These are phyloP conservation scores for Cladosporium sp. DNA, from an alignment of 2,329 filamentous ascomycete genomes.

Conservation along the genomic window DNA sequence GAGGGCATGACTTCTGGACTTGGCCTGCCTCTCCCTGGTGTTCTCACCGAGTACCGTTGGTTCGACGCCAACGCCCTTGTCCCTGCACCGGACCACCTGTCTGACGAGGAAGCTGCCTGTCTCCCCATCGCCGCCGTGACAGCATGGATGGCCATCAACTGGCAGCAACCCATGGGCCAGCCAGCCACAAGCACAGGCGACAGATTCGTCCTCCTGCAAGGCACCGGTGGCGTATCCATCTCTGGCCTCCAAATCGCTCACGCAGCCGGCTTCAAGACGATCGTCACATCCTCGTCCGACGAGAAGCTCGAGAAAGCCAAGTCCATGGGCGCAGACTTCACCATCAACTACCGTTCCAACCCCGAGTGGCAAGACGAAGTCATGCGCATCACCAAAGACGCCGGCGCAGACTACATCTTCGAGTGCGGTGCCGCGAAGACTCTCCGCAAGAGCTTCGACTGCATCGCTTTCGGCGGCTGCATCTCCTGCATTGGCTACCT, in stretches of 20 bases:
- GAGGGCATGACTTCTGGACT: conserved; percentile 54
- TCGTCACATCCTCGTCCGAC: conserved; percentile 56
- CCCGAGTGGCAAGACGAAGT: conserved; percentile 58
- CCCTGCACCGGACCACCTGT: conserved; percentile 52
- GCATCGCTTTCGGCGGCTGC: conserved; percentile 36
- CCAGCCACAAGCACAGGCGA: conserved; percentile 36
- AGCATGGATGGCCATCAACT: conserved; percentile 62
- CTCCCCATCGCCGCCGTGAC: conserved; percentile 59
- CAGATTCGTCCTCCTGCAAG: conserved; percentile 36
- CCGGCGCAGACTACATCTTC: conserved; percentile 47
- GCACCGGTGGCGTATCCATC: conserved; percentile 41
- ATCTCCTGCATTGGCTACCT: conserved; percentile 41
- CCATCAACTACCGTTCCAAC: conserved; percentile 57
- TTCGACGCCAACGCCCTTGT: conserved; percentile 56
- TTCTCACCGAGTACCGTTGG: conserved; percentile 55
- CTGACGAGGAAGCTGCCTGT: conserved; percentile 55
- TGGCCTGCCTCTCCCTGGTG: conserved; percentile 56
- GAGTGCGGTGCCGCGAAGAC: conserved; percentile 50
- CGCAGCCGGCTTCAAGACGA: conserved; percentile 43
- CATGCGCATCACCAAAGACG: conserved; percentile 39
- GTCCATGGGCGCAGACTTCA: conserved; percentile 52
- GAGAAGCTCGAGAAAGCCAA: conserved; percentile 51
- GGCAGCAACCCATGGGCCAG: conserved; percentile 51
- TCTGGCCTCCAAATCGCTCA: conserved; percentile 38
- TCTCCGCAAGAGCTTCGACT: conserved; percentile 42